A percentile compares a stretch with the other conserved stretches of the same genome.
phyloP scores from a whole-genome alignment of 2,329 filamentous ascomycete genomes.

The Didymella glomerata region DNA sequence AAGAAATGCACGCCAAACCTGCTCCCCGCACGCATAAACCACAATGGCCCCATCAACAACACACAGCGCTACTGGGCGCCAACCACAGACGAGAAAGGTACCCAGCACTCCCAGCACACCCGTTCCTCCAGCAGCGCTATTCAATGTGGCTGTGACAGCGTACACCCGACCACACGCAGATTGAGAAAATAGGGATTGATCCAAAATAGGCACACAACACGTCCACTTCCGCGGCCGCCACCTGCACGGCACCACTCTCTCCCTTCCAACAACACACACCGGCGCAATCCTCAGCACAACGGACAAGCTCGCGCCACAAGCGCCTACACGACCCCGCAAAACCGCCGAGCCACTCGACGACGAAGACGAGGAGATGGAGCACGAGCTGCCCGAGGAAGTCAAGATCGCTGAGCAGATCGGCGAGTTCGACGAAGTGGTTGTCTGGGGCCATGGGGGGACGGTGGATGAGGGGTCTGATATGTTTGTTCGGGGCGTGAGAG shows the following conservation, averaged over 20 bases:
- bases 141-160: background rate
- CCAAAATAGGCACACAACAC: constrained; percentile 29
- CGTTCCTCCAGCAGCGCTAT: too few relatives aligned
- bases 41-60: constrained; percentile 75
- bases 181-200: background rate
- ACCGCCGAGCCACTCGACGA: background rate
- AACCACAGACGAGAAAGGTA: constrained; percentile 52
- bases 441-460: constrained; percentile 83
- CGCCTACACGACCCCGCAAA: constrained; percentile 5
- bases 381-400: constrained; percentile 35
- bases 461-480: constrained; percentile 70
- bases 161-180: background rate
- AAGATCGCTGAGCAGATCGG: constrained; percentile 68
- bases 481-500: constrained; percentile 77
- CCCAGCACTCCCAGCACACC: too few relatives aligned
- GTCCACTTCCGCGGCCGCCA: constrained; percentile 72
- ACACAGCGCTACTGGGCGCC: constrained; percentile 76
- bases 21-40: constrained; percentile 80
- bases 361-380: constrained; percentile 26
- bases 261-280: constrained; percentile 75
- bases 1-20: constrained; percentile 70
- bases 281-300: constrained; percentile 54
- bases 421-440: constrained; percentile 75
- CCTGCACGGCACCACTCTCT: constrained; percentile 71
- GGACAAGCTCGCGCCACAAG: constrained; percentile 33